Conservation (phyloP, 2,329 filamentous ascomycete genomes). For the Domatiomyces globalis region DNA sequence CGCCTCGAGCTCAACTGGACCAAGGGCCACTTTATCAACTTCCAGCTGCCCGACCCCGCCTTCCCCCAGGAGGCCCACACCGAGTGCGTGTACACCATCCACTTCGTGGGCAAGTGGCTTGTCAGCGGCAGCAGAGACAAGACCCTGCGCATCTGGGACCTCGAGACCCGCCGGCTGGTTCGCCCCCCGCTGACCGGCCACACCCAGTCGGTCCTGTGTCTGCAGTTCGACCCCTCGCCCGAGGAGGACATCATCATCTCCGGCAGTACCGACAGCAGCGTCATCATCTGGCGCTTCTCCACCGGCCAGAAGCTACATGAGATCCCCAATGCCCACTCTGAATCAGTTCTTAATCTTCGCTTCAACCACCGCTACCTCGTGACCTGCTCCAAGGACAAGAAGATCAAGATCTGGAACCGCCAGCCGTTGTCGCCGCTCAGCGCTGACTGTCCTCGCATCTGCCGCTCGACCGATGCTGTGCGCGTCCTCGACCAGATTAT, state of each 20-base stretch:
- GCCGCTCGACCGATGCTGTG: slow-evolving; percentile 22
- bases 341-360: slow-evolving; percentile 84
- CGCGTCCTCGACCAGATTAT: slow-evolving; percentile 40
- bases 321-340: slow-evolving; percentile 62
- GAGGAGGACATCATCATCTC: slow-evolving; percentile 88
- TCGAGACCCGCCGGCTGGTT: slow-evolving; percentile 65
- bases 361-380: slow-evolving; percentile 87
- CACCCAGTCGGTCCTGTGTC: slow-evolving; percentile 72
- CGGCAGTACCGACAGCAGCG: slow-evolving; percentile 78
- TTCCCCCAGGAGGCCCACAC: slow-evolving; percentile 69
- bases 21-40: slow-evolving; percentile 64
- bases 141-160: slow-evolving; percentile 78
- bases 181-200: slow-evolving; percentile 64
- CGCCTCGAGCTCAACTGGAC: slow-evolving; percentile 86
- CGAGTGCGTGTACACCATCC: slow-evolving; percentile 90
- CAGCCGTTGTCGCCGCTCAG: slow-evolving; percentile 42
- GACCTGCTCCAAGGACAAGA: slow-evolving; percentile 94
- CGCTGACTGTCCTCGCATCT: slow-evolving; percentile 29
- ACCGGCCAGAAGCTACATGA: slow-evolving; percentile 71
- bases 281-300: slow-evolving; percentile 88
- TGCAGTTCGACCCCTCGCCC: slow-evolving; percentile 83
- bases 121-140: slow-evolving; percentile 88
- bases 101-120: slow-evolving; percentile 71
- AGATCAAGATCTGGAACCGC: slow-evolving; percentile 92
- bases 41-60: slow-evolving; percentile 75